Evolutionary conservation across 2,329 filamentous ascomycete species (phyloP).

Genomic region (Penicillium sp.): DNA sequence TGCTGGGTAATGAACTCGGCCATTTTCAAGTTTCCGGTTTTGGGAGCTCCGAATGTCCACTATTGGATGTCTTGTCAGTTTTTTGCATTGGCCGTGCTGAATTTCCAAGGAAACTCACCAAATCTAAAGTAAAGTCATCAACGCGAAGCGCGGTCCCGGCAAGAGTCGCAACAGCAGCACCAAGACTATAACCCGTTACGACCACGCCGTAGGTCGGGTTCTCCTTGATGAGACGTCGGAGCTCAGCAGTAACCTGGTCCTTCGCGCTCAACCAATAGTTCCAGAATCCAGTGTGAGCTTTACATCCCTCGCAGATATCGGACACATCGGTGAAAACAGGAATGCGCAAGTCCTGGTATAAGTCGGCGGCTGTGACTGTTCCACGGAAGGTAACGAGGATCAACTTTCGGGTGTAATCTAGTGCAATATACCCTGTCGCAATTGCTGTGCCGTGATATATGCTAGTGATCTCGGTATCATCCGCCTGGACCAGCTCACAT

Average conservation of each 20-base stretch:
- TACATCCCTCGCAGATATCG: not conserved
- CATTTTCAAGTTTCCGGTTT: conserved; percentile 2
- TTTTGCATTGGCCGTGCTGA: no score
- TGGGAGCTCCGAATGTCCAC: conserved; percentile 3
- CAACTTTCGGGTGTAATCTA: not conserved
- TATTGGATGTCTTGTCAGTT: not conserved
- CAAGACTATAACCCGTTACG: not conserved
- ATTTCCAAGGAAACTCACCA: not conserved
- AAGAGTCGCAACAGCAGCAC: not conserved
- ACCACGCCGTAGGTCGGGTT: not conserved
- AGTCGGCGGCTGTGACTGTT: not conserved
- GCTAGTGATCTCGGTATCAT: not conserved
- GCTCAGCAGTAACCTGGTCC: not conserved
- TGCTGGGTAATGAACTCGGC: conserved; percentile 4
- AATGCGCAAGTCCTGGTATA: not conserved
- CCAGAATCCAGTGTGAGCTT: not conserved
- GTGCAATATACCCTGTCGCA: not conserved
- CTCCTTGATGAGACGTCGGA: not conserved
- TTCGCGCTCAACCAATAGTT: not conserved
- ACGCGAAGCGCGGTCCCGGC: not conserved
- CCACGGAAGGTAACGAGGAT: not conserved
- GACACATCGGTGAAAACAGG: not conserved
- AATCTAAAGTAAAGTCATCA: not conserved
- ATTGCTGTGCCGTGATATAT: not conserved
- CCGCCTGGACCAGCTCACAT: not conserved